A percentile compares a stretch with the other conserved stretches of the same genome.
Conservation (phyloP, 208 protist species). For the Lotmaria passim region DNA sequence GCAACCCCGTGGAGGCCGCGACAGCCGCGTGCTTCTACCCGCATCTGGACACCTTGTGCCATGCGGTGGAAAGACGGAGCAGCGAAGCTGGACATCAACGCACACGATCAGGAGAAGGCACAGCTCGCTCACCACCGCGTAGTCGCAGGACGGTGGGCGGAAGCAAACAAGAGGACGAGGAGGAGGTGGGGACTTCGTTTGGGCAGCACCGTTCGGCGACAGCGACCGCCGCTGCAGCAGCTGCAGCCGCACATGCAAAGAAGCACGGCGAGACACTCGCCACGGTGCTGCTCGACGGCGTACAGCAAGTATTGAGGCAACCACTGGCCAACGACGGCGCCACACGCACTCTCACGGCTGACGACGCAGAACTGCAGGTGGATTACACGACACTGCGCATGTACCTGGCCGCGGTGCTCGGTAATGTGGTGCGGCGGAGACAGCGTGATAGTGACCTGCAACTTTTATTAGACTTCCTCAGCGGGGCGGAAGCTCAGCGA, state of each 20-base stretch:
- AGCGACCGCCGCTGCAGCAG: neutral
- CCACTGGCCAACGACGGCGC: too few relatives aligned
- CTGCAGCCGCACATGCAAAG: neutral
- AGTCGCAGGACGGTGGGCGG: too few relatives aligned
- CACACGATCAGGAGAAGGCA: neutral
- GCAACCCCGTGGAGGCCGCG: conserved; percentile 7
- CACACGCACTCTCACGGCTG: too few relatives aligned
- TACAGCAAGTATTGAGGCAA: neutral
- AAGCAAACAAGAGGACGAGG: neutral
- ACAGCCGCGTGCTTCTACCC: conserved; percentile 35
- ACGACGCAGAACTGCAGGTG: neutral
- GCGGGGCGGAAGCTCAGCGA: neutral
- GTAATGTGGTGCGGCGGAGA: conserved; percentile 3
- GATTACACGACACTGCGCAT: conserved; percentile 9
- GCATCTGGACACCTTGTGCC: conserved; percentile 1
- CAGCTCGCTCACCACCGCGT: too few relatives aligned
- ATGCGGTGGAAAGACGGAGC: neutral
- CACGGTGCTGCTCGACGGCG: neutral
- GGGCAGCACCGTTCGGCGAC: neutral
- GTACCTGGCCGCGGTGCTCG: conserved; percentile 18
- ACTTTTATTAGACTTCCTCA: conserved; percentile 10
- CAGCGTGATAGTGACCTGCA: neutral
- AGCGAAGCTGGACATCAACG: neutral
- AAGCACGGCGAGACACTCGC: neutral
- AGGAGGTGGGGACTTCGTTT: conserved; percentile 17